Conservation (phyloP, 148 eudicot genomes). For the Silene conica region DNA sequence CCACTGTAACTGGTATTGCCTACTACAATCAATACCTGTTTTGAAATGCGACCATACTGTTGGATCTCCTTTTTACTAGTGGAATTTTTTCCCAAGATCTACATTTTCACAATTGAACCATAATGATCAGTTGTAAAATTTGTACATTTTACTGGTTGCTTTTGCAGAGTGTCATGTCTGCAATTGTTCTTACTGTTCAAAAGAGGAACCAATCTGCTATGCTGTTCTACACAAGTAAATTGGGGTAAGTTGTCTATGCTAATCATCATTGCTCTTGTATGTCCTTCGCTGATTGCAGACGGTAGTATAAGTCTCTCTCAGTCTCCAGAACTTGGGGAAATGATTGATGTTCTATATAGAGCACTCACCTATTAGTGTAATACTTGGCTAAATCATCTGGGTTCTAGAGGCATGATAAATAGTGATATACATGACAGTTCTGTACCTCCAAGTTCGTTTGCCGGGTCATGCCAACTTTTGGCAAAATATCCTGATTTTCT, state of each 20-base stretch:
- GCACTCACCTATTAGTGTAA: neutral
- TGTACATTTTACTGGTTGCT: slow-evolving; percentile 10
- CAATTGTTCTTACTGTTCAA: slow-evolving; percentile 90
- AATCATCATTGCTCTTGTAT: neutral
- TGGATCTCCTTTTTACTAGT: too few species aligned
- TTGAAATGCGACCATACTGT: too few species aligned
- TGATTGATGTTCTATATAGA: neutral
- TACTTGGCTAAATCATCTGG: neutral
- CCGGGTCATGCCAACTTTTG: neutral
- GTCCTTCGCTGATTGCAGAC: neutral
- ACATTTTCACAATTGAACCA: neutral
- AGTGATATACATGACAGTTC: neutral
- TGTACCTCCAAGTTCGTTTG: neutral
- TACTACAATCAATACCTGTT: too few species aligned
- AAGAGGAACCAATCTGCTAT: slow-evolving; percentile 64
- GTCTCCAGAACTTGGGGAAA: neutral
- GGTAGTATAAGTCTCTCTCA: neutral
- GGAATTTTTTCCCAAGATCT: too few species aligned
- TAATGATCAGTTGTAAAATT: neutral
- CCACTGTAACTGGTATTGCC: too few species aligned
- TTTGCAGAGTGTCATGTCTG: slow-evolving; percentile 74
- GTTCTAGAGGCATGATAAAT: neutral
- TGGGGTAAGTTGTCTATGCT: slow-evolving; percentile 43
- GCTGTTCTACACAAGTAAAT: slow-evolving; percentile 57
- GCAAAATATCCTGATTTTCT: neutral